phyloP scores from a whole-genome alignment of 163 green algal species.

The Chloromonas sp. region DNA sequence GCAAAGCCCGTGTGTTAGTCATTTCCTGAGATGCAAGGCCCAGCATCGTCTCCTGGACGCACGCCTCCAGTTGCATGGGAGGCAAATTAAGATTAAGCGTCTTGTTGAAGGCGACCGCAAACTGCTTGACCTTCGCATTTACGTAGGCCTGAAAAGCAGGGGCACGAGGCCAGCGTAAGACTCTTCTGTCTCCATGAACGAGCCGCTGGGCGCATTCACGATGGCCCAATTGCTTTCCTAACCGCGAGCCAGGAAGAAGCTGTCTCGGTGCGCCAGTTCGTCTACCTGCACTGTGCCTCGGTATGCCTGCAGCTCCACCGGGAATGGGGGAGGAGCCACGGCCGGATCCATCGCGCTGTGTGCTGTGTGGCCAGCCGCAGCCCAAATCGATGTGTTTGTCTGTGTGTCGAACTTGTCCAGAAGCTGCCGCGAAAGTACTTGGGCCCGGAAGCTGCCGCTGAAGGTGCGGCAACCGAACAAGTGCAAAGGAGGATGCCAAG shows the following conservation, averaged over 20 bases:
- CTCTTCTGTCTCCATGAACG: too few relatives aligned
- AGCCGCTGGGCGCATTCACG: too few relatives aligned
- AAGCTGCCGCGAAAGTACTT: too few relatives aligned
- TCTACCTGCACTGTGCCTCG: background rate
- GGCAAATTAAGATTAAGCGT: slow-evolving; percentile 1
- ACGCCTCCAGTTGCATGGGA: slow-evolving; percentile 7
- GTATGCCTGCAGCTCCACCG: background rate
- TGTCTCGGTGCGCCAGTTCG: background rate
- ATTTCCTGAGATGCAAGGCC: slow-evolving; percentile 19
- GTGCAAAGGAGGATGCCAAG: too few relatives aligned
- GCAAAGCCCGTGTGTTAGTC: slow-evolving; percentile 14
- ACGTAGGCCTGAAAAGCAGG: slow-evolving; percentile 20
- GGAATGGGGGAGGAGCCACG: background rate
- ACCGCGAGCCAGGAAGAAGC: too few relatives aligned
- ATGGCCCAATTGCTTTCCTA: too few relatives aligned
- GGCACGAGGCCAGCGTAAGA: too few relatives aligned
- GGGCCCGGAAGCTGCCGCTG: too few relatives aligned
- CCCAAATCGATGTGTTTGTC: too few relatives aligned
- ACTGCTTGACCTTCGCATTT: slow-evolving; percentile 30
- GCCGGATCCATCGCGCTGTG: background rate
- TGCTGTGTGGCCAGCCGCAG: too few relatives aligned
- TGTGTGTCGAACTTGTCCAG: too few relatives aligned
- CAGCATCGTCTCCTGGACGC: slow-evolving; percentile 17
- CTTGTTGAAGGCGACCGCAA: slow-evolving; percentile 11
- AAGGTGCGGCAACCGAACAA: too few relatives aligned